Base-by-base conservation (phyloP, 225 moss, liverwort and hornwort genomes). In the Bryum argenteum region DNA sequence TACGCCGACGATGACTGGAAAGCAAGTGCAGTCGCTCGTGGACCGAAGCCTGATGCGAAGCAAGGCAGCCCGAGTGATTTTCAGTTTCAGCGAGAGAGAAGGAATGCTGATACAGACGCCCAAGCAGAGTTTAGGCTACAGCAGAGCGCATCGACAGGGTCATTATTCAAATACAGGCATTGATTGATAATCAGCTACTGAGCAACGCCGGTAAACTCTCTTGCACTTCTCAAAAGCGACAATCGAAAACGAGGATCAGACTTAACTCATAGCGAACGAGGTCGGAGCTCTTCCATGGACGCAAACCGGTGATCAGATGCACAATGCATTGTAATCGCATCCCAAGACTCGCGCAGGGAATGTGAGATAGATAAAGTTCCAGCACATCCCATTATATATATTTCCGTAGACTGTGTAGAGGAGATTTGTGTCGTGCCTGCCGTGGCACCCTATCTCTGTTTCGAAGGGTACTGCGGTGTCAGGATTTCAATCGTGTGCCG, bases 1-100 rank as follows among this genome's bases (percentile, higher is more conserved):
- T 79, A 69, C 10, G 44, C 55, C 2, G 79, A 79, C n/a, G 69
- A 48, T 15, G 54, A 72, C 41, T 83, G 83, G 83, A 72, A 69
- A 33, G 18, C 79, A 7, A 65, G 54, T 2, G 9, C 23, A 1
- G 38, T 70, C 48, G 2, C 37, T 23, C 33, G 20, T 1, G 15
- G 11, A 15, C 5, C 70, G 18, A 69, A 38, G 26, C 41, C 28
- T 58, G 71, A 61, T 37, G 13, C 56, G 38, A 79, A 72, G 33
- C 20, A 54, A 20, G 65, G 18, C 14, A 55, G 53, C 15, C 59
- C 65, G 1, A 54, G 65, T 9, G 79, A 72, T 7, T 69, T 79
- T 61, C 72, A 65, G 5, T 76, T 76, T 48, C 60, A 76, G 59
- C 18, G 21, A 54, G 58, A 64, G 39, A 24, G 8, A 24, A 7